Percentiles rank a stretch among this genome's conserved stretches.
Conservation (phyloP, 371 early-diverging fungal species). For the Syncephalastrum monosporum region DNA sequence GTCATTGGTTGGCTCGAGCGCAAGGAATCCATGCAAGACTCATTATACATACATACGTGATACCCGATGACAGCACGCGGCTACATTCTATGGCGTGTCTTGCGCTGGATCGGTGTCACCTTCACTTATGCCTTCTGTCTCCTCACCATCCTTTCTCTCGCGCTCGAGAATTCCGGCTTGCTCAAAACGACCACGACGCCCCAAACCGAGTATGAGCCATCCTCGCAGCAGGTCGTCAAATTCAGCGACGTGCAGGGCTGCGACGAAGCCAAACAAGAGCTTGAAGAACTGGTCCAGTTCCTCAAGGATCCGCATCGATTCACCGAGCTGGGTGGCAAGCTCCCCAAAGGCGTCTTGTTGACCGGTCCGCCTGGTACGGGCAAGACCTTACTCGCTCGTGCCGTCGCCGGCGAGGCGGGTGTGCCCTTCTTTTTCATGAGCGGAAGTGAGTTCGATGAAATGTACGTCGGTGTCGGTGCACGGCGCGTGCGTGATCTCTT, state of each 20-base stretch:
- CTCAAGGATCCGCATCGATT: slow-evolving; percentile 90
- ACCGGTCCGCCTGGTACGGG: slow-evolving; percentile 99
- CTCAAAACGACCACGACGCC: slow-evolving; percentile 59
- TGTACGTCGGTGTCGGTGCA: slow-evolving; percentile 99
- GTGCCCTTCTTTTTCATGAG: slow-evolving; percentile 98
- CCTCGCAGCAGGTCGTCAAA: slow-evolving; percentile 62
- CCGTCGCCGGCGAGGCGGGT: slow-evolving; percentile 91
- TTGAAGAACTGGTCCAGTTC: slow-evolving; percentile 95
- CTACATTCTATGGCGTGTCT: slow-evolving; percentile 68
- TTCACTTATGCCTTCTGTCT: slow-evolving; percentile 79
- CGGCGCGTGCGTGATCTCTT: slow-evolving; percentile 78
- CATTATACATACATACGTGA: too few relatives aligned
- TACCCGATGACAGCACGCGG: not conserved
- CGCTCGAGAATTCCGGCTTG: slow-evolving; percentile 75
- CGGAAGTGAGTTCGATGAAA: slow-evolving; percentile 97
- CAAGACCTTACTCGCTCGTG: slow-evolving; percentile 87
- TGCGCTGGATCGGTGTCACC: slow-evolving; percentile 74
- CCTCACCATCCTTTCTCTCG: slow-evolving; percentile 70
- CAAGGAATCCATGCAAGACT: too few relatives aligned
- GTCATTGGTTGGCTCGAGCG: too few relatives aligned
- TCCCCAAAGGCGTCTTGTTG: slow-evolving; percentile 96
- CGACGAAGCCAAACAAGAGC: slow-evolving; percentile 95
- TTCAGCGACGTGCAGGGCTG: slow-evolving; percentile 97
- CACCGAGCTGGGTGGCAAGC: slow-evolving; percentile 89
- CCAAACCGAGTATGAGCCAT: slow-evolving; percentile 73